Conservation (phyloP, 116 monocot genomes). For the Zostera marina region DNA sequence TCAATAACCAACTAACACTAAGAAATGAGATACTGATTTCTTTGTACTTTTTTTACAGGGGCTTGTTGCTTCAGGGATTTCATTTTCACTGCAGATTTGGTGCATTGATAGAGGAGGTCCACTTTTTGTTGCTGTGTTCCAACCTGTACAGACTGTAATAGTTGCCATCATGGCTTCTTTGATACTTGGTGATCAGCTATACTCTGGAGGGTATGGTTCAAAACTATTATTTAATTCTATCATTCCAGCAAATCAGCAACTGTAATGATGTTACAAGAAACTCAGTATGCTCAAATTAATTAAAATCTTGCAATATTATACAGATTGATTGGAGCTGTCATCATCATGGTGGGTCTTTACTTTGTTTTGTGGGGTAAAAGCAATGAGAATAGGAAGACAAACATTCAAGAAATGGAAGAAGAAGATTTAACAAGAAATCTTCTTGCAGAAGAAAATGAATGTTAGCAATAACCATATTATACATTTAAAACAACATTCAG, state of each 20-base stretch:
- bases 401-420: conserved; percentile 6
- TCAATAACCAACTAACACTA: background rate
- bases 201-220: conserved; percentile 59
- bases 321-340: conserved; percentile 58
- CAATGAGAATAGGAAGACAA: conserved; percentile 28
- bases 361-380: conserved; percentile 81
- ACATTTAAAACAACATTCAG: too few species aligned
- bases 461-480: background rate
- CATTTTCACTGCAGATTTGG: conserved; percentile 85
- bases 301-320: background rate
- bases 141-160: conserved; percentile 66
- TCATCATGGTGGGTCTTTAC: conserved; percentile 69
- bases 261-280: too few species aligned
- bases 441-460: conserved; percentile 1
- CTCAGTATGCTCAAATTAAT: background rate
- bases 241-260: too few species aligned
- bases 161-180: conserved; percentile 69
- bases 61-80: conserved; percentile 69
- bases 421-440: conserved; percentile 3
- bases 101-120: conserved; percentile 90
- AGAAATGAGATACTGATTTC: background rate
- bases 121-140: conserved; percentile 60
- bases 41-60: conserved; percentile 28
- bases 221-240: background rate
- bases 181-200: conserved; percentile 63